Base-by-base conservation (phyloP, 2,329 filamentous ascomycete species). In the Xylaria sp. region DNA sequence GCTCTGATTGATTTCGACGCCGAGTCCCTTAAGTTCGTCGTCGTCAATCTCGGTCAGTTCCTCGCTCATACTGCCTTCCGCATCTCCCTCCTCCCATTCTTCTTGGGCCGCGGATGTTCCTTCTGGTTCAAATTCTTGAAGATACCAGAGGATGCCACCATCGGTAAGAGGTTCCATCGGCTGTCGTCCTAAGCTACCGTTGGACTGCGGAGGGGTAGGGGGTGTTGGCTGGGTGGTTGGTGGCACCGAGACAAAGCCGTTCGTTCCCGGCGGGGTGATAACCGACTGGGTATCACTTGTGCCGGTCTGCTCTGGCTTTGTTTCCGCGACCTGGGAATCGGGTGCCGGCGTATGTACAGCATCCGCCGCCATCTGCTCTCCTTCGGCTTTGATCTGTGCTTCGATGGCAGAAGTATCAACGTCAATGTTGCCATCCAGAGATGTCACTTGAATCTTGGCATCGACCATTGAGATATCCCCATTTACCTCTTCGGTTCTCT, bases 21-120 rank as follows among this genome's bases (percentile, higher is more conserved):
- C 80, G 39, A 91, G 77, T 39, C 88, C 90, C 68, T 90, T 87
- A 59, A 96, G 79, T 75, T 93, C 91, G 55, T 95, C 92, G 65
- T 97, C 92, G 68, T 96, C 92, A 71, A 97, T 86, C 70, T 97
- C 93, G 59, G 90, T 95, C 19, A 97, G 80, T 67, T 93, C 90
- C 73, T 96, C 92, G 68, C 90, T 95, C 74, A 93, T 86, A 67
- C 77, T 79, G 34, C 82, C 77, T 42, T 80, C 75, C 0, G 89
- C 85, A 58, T 92, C 89, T 39, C 87, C 82, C 1, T 87, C 90
- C 0, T 83, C 85, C 80, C 87, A 91, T 55, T 85, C 81, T 74
- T 93, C 89, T 65, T 88, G 88, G 58, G 90, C 79, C 8, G 93
- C 84, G 0, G 88, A 93, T 0, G 91, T 96, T 59, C 92, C 93